Percentiles rank a stretch among this genome's conserved stretches.
These are phyloP conservation scores for Penicillium fuscoglaucum DNA, from an alignment of 2,329 filamentous ascomycete species.

Conservation along the genomic window DNA sequence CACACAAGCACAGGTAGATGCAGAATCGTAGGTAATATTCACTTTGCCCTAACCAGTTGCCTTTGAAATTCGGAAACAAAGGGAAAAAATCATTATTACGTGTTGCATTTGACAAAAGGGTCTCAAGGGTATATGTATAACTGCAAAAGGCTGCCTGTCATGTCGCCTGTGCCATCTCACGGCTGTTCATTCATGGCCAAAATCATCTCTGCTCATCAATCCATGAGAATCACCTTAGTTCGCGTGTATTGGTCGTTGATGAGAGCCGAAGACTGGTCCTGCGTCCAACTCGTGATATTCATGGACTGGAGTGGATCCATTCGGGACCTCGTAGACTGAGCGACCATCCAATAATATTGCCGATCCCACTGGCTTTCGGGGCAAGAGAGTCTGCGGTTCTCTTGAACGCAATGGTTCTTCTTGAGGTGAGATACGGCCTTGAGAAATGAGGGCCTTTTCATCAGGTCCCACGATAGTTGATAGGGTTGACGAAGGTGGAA, in stretches of 20 bases:
- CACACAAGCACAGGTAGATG: neutral
- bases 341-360: slow-evolving; percentile 17
- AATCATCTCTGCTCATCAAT: neutral
- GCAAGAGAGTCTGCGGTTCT: slow-evolving; percentile 5
- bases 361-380: slow-evolving; percentile 18
- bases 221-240: neutral
- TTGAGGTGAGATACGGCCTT: neutral
- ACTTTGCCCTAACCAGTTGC: neutral
- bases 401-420: slow-evolving; percentile 1
- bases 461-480: neutral
- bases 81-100: neutral
- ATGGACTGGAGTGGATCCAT: slow-evolving; percentile 11
- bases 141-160: neutral
- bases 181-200: neutral
- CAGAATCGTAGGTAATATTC: neutral
- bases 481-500: neutral
- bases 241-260: slow-evolving; percentile 22
- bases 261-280: slow-evolving; percentile 16
- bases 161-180: neutral
- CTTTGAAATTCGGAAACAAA: neutral
- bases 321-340: slow-evolving; percentile 20
- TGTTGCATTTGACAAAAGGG: neutral
- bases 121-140: neutral
- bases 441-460: slow-evolving; percentile 10
- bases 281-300: slow-evolving; percentile 23